Evolutionary conservation across 108 stramenopile species (phyloP), one percentile per base, ranked within the genome.

Genomic region (Craspedostauros australis): DNA sequence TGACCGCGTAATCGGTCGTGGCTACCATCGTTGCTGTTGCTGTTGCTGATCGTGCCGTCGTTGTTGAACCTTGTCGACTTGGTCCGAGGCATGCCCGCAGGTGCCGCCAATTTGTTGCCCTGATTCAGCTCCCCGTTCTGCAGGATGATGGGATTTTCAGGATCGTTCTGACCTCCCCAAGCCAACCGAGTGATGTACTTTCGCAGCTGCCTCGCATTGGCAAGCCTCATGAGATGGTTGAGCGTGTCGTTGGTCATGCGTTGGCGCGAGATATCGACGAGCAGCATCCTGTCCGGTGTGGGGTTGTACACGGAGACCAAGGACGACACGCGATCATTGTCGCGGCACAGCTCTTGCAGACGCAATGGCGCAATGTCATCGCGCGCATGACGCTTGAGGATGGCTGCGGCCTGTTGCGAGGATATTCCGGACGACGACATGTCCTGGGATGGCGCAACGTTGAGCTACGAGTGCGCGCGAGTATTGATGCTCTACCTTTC

Each of bases 211-310:
- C 66, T 36, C 4, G 90, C 53, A 1, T 53, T 36, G 9, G 76
- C 71, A 18, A 86, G 50, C 19, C 75, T 66, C 16, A 91, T 32
- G 11, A 91, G 41, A 59, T 91, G 84, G 60, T 81, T 77, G 19
- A 86, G 23, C 0, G 86, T 88, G 25, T 92, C 84, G 21, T 71
- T 31, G 4, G 84, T 92, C 82, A 88, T 84, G 54, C 79, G 73
- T 51, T 92, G 85, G 11, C 91, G 55, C 8, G 91, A 92, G 25
- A 84, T 60, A 48, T 92, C 91, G 11, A 77, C 64, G 44, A 82
- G 44, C 23, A 82, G 21, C 66, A 79, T 70, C 14, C 68, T 39
- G 39, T 60, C 49, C 15, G 28, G 27, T 1, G 15, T 54, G 3
- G 62, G 28, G 36, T 75, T 80, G 70, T 80, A 56, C 8, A 84